A percentile compares a stretch with the other conserved stretches of the same genome.
Conservation (phyloP, 345 rosid species). For the Camelina laxa region DNA sequence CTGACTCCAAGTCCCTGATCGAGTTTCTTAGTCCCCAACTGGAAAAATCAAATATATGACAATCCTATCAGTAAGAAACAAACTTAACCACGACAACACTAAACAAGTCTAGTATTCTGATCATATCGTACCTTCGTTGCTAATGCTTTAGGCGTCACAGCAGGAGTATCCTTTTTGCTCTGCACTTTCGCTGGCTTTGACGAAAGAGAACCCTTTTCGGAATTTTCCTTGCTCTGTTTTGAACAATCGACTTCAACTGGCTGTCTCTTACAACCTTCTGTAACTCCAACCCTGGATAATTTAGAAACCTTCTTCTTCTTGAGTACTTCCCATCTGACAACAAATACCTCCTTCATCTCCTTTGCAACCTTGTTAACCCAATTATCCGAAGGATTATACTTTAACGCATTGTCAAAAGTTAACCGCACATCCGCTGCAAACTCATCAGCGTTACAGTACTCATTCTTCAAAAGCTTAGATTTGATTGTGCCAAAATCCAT, state of each 20-base stretch:
- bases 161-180: constrained; percentile 12
- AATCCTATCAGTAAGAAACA: constrained; percentile 4
- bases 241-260: constrained; percentile 1
- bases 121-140: constrained; percentile 35
- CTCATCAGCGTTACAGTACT: constrained; percentile 56
- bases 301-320: constrained; percentile 53
- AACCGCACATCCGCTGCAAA: constrained; percentile 82
- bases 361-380: constrained; percentile 59
- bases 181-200: constrained; percentile 39
- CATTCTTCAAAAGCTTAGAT: constrained; percentile 56
- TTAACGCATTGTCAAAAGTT: constrained; percentile 80
- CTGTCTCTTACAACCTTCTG: constrained; percentile 1
- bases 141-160: constrained; percentile 23
- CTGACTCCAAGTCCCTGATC: constrained; percentile 40
- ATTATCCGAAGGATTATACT: constrained; percentile 75
- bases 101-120: constrained; percentile 1
- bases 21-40: constrained; percentile 46
- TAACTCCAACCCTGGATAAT: constrained; percentile 32
- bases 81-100: background rate
- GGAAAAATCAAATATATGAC: constrained; percentile 5
- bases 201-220: constrained; percentile 30
- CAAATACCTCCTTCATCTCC: constrained; percentile 55
- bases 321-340: constrained; percentile 65
- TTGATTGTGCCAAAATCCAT: constrained; percentile 92
- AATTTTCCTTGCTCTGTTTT: constrained; percentile 26